A percentile compares a stretch with the other conserved stretches of the same genome.
Conservation (phyloP, 331 rosid genomes). For the Cydonia oblonga region DNA sequence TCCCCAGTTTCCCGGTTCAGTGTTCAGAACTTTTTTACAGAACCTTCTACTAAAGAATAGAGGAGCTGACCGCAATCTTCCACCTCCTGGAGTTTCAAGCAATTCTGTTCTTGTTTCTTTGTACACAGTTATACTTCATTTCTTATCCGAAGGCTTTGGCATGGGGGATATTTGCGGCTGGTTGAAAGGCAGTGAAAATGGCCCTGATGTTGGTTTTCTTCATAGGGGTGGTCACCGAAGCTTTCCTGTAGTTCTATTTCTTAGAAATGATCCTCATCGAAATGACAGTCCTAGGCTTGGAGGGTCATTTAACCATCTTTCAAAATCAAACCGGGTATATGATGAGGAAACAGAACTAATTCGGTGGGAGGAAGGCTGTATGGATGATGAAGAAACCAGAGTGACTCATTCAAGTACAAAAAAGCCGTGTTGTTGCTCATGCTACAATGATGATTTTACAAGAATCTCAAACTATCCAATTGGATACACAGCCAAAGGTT, state of each 20-base stretch:
- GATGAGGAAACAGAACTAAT: constrained; percentile 60
- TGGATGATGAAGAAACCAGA: constrained; percentile 73
- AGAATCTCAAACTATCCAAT: constrained; percentile 61
- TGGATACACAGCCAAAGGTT: constrained; percentile 53
- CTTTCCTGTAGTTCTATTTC: constrained; percentile 62
- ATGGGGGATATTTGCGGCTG: constrained; percentile 57
- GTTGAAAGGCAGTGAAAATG: constrained; percentile 61
- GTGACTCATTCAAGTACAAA: constrained; percentile 68
- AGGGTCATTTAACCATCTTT: constrained; percentile 73
- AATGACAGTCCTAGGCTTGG: constrained; percentile 82
- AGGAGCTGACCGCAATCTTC: constrained; percentile 70
- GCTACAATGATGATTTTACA: constrained; percentile 55
- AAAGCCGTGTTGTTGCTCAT: constrained; percentile 93
- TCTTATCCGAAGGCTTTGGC: constrained; percentile 92
- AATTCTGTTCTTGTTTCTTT: constrained; percentile 84
- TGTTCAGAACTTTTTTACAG: constrained; percentile 71
- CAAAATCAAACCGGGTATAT: constrained; percentile 41
- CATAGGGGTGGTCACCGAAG: constrained; percentile 90
- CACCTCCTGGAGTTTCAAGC: constrained; percentile 82
- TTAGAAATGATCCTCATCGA: constrained; percentile 58
- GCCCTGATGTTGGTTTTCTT: constrained; percentile 73
- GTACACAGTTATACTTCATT: constrained; percentile 77
- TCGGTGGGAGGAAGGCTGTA: constrained; percentile 91
- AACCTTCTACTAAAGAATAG: constrained; percentile 73
- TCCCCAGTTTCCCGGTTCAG: constrained; percentile 86